Evolutionary conservation across 2,329 filamentous ascomycete species (phyloP), one percentile per base, ranked within the genome.

Genomic region (Botryosphaeria dothidea): DNA sequence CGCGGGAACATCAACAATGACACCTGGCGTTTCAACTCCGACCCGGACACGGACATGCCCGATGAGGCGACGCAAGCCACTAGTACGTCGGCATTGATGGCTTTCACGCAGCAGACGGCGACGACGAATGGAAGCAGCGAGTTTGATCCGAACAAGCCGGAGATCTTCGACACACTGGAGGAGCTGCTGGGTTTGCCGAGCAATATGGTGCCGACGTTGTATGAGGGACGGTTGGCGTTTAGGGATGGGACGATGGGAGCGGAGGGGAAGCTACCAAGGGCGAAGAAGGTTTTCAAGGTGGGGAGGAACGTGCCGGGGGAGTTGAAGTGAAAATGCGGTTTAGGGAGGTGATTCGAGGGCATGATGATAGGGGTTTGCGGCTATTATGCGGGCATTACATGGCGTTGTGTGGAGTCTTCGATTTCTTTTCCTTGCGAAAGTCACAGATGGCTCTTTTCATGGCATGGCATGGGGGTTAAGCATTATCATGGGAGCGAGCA

Each of bases 171-270:
- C 5, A 64, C 51, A 52, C 8, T 69, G 19, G 51, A 66, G 36
- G 66, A 73, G 25, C 41, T 71, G 9, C 69, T 74, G 23, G 62
- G 66, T 29, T 46, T 74, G 11, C 73, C 73, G 5, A 45, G 67
- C 3, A 70, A 72, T 31, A 48, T 70, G 9, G 67, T 72, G 23
- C 72, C 71, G 15, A 73, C 71, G 61, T 25, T 69, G 34, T 69
- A 72, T 51, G 69, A 74, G 17, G 70, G 69, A 9, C 68, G 71
- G 11, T 57, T 75, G 43, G 72, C 72, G 25, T 75, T 74, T 60
- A 65, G 72, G 19, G 72, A 75, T 38, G 69, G 68, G 3, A 71
- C 68, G 11, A 29, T 70, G 64, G 34, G 70, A 61, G 70, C 72
- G 65, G 67, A 66, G 38, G 65, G 65, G 15, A 36, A 45, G 45